Percentiles rank a stretch among this genome's conserved stretches.
phyloP scores from a whole-genome alignment of 2,329 filamentous ascomycete species.

The Venturiaceae sp. region DNA sequence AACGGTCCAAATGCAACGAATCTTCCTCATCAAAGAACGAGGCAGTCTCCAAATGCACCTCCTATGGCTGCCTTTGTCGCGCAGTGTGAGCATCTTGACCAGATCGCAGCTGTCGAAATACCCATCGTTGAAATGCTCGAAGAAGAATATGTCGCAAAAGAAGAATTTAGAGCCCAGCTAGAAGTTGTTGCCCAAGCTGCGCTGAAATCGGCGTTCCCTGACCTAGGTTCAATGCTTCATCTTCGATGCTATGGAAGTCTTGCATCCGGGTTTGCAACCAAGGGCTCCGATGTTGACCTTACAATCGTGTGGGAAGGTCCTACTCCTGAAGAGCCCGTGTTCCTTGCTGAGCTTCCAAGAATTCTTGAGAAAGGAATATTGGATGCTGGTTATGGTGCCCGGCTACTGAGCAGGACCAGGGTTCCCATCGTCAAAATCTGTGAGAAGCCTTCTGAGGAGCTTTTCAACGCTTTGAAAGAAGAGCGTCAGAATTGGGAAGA shows the following conservation, averaged over 20 bases:
- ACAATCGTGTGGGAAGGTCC: conserved; percentile 57
- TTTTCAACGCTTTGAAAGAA: conserved; percentile 51
- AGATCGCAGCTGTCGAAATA: conserved; percentile 37
- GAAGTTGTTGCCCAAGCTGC: conserved; percentile 54
- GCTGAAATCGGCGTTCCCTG: conserved; percentile 40
- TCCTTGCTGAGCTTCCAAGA: conserved; percentile 49
- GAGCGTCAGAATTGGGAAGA: conserved; percentile 65
- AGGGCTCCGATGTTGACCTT: conserved; percentile 85
- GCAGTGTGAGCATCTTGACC: conserved; percentile 32
- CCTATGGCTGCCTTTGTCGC: conserved; percentile 8
- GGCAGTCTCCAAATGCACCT: background rate
- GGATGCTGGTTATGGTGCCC: conserved; percentile 61
- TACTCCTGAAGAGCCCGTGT: conserved; percentile 31
- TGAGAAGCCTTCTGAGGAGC: conserved; percentile 52
- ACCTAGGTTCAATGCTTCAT: conserved; percentile 48
- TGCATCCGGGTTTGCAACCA: conserved; percentile 75
- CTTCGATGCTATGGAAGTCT: conserved; percentile 76
- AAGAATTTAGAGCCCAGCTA: conserved; percentile 55
- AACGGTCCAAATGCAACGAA: background rate
- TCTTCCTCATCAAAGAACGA: background rate
- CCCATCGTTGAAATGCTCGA: conserved; percentile 51
- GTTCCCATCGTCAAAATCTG: conserved; percentile 87
- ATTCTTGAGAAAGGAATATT: conserved; percentile 67
- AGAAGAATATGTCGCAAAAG: conserved; percentile 59
- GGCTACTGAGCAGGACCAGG: conserved; percentile 66